These are phyloP conservation scores for Caryopteris hybrid DNA, from an alignment of 305 asterid genomes.

Conservation along the genomic window DNA sequence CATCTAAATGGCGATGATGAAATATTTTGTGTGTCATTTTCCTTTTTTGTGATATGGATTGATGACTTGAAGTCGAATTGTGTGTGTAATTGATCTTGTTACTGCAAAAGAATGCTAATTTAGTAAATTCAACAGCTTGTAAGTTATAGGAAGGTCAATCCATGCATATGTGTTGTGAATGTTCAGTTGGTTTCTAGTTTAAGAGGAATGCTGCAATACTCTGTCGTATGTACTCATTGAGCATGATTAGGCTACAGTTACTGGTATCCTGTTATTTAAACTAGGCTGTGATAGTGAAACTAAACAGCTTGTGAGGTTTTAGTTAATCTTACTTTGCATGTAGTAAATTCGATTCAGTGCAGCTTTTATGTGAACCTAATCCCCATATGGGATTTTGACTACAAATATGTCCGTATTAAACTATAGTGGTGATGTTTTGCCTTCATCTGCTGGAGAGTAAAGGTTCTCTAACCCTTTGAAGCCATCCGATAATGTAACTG, in stretches of 20 bases:
- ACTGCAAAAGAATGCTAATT: slow-evolving; percentile 1
- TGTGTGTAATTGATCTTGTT: neutral
- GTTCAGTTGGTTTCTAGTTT: neutral
- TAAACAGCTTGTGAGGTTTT: neutral
- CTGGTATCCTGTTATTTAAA: neutral
- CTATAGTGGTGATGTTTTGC: neutral
- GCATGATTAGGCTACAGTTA: neutral
- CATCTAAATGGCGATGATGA: neutral
- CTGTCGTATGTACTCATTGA: neutral
- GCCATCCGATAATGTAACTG: neutral
- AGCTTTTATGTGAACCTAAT: neutral
- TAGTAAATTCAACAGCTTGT: neutral
- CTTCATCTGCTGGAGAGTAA: neutral
- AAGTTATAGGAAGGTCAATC: neutral
- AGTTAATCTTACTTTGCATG: neutral
- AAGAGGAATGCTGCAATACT: neutral
- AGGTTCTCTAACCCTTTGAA: neutral
- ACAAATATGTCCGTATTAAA: neutral
- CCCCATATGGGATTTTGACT: neutral
- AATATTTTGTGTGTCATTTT: neutral
- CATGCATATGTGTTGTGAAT: neutral
- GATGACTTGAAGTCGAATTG: neutral
- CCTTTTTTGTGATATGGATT: neutral
- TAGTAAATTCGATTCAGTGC: neutral
- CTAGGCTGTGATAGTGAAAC: neutral